Base-by-base conservation (phyloP, 176 grass and related monocot species). In the Oropetium thomaeum region DNA sequence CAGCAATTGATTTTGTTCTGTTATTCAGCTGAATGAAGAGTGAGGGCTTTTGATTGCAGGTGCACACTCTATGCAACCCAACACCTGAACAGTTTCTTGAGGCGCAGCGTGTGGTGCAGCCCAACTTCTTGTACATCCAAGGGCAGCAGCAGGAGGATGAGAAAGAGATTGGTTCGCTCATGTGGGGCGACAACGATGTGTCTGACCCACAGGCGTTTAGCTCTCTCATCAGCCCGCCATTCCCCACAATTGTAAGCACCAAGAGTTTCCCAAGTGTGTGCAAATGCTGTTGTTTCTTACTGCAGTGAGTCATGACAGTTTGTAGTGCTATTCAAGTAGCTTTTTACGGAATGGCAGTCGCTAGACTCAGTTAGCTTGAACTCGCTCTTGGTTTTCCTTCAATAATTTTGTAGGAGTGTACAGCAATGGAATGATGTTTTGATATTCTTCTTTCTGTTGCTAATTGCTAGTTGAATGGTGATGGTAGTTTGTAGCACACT, bases 101-200 rank as follows among this genome's bases (percentile, higher is more conserved):
- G 82, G 86, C 82, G n/a, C 96, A 92, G 85, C 84, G 75, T 11
- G 61, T 73, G 28, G 78, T 95, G 64, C 80, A 86, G 45, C 96
- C 96, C 10, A 99, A 91, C 84, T 95, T 99, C 82, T 65, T 95
- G 42, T 99, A 95, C 71, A 76, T 99, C 63, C 92, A 93, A 75
- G 96, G 96, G 43, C 81, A 92, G 58, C 96, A 90, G 68, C 85
- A 87, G 20, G 87, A 95, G 41, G 75, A 87, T 67, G 96, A 95
- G 58, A 92, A 89, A 81, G 86, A 86, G 77, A 95, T 95, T 52
- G 91, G 96, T 23, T 91, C 84, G 0, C 82, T 99, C 41, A 51
- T 90, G 44, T 99, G 96, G 96, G 91, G 89, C 25, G 85, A 71
- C 1, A 29, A 67, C 3, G 84, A 99, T 45, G 62, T 92, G 2